Percentiles rank a stretch among this genome's conserved stretches.
These are phyloP conservation scores for Heliamphora pulchella DNA, from an alignment of 179 eudicot species.

Conservation along the genomic window DNA sequence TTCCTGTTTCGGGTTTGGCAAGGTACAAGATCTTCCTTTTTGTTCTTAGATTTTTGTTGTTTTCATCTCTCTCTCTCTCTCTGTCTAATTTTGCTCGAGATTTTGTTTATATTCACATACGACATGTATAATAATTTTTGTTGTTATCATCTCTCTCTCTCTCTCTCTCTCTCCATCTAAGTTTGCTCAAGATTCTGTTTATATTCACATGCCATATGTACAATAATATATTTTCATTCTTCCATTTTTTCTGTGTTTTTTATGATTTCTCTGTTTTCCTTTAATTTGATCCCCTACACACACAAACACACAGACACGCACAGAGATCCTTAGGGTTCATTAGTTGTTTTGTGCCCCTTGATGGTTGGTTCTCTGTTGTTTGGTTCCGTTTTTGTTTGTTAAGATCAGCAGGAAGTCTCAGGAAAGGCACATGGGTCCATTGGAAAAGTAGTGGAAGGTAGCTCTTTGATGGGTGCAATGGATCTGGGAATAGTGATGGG, in stretches of 20 bases:
- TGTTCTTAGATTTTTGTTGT: background rate
- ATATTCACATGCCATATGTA: background rate
- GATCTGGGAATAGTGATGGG: background rate
- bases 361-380: background rate
- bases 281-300: no score
- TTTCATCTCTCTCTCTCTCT: background rate
- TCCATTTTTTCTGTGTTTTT: no score
- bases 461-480: background rate
- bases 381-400: constrained; percentile 6
- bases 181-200: background rate
- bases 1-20: background rate
- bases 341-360: background rate
- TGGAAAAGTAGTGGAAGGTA: background rate
- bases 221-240: no score
- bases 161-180: background rate
- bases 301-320: background rate
- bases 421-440: background rate
- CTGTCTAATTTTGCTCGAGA: background rate
- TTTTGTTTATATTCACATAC: background rate
- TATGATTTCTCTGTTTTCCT: no score
- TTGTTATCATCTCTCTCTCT: background rate
- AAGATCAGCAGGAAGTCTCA: background rate
- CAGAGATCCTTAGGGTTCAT: background rate
- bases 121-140: background rate
- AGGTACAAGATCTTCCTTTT: constrained; percentile 11